Conservation (phyloP, 148 eudicot species). For the Chenopodium formosanum region DNA sequence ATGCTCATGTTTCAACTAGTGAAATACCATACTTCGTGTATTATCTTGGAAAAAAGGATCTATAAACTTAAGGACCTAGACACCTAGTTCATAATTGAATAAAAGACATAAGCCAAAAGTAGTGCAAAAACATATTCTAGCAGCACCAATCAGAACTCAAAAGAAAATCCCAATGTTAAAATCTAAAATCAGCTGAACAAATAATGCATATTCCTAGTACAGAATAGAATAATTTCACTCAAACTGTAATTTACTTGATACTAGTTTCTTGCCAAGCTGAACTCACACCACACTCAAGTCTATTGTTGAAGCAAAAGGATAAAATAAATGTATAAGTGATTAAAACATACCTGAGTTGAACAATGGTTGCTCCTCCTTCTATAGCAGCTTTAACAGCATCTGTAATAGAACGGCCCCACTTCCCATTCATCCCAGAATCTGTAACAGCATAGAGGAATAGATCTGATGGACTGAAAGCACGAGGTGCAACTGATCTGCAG, state of each 20-base stretch:
- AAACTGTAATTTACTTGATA: not conserved
- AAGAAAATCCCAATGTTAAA: too few relatives aligned
- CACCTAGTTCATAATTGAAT: too few relatives aligned
- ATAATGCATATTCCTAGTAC: not conserved
- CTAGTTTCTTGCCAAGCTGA: not conserved
- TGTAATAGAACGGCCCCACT: slow-evolving; percentile 77
- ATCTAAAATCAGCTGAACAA: too few relatives aligned
- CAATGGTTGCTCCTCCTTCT: slow-evolving; percentile 90
- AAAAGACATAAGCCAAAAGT: too few relatives aligned
- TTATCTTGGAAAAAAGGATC: too few relatives aligned
- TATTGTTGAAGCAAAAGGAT: not conserved
- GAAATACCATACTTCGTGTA: too few relatives aligned
- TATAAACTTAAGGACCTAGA: too few relatives aligned
- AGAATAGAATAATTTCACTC: not conserved
- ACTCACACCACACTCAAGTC: slow-evolving; percentile 2
- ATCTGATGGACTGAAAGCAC: slow-evolving; percentile 51
- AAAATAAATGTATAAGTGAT: slow-evolving; percentile 3
- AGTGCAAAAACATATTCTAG: too few relatives aligned
- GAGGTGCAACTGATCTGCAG: slow-evolving; percentile 31
- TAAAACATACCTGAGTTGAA: slow-evolving; percentile 73
- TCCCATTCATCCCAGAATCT: slow-evolving; percentile 90
- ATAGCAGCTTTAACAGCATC: slow-evolving; percentile 86
- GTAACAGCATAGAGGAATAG: slow-evolving; percentile 91
- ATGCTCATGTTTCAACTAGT: not conserved
- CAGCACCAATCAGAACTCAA: too few relatives aligned